These are phyloP conservation scores for Daldinia loculata DNA, from an alignment of 495 filamentous ascomycete genomes.

Conservation along the genomic window DNA sequence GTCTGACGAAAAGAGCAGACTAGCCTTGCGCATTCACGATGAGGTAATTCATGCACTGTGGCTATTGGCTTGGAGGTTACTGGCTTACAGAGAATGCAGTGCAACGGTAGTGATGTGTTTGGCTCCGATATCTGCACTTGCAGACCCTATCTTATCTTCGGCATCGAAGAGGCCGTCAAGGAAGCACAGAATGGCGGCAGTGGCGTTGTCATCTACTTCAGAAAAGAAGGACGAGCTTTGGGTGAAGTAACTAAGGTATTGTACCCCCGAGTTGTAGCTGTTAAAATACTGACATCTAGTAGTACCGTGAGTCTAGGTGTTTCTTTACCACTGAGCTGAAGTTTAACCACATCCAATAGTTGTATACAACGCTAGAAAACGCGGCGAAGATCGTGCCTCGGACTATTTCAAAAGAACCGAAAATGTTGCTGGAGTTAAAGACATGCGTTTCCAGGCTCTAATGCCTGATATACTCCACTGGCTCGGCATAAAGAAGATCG, in stretches of 20 bases:
- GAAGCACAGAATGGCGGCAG: slow-evolving; percentile 94
- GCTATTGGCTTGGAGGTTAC: slow-evolving; percentile 20
- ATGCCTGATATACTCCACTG: slow-evolving; percentile 99
- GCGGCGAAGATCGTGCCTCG: slow-evolving; percentile 86
- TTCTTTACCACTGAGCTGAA: slow-evolving; percentile 10
- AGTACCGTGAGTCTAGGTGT: slow-evolving; percentile 56
- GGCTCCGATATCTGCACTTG: slow-evolving; percentile 99
- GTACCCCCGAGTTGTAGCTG: slow-evolving; percentile 15
- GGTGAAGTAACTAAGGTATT: slow-evolving; percentile 95
- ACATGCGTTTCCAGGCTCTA: slow-evolving; percentile 99
- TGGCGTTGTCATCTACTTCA: slow-evolving; percentile 98
- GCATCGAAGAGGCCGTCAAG: slow-evolving; percentile 95
- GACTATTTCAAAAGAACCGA: slow-evolving; percentile 98
- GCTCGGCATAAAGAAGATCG: slow-evolving; percentile 98
- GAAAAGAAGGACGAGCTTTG: slow-evolving; percentile 93
- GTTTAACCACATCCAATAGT: slow-evolving; percentile 58
- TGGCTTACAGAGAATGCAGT: slow-evolving; percentile 56
- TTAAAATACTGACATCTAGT: slow-evolving; percentile 30
- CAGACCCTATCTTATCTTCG: slow-evolving; percentile 95
- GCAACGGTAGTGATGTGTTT: slow-evolving; percentile 98
- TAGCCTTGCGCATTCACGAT: slow-evolving; percentile 93
- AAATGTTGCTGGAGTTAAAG: slow-evolving; percentile 96
- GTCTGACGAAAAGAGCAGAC: slow-evolving; percentile 81
- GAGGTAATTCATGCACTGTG: slow-evolving; percentile 60
- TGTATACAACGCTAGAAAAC: slow-evolving; percentile 94